Conservation (phyloP, 2,329 filamentous ascomycete species). For the Pseudopyrenochaeta lycopersici region DNA sequence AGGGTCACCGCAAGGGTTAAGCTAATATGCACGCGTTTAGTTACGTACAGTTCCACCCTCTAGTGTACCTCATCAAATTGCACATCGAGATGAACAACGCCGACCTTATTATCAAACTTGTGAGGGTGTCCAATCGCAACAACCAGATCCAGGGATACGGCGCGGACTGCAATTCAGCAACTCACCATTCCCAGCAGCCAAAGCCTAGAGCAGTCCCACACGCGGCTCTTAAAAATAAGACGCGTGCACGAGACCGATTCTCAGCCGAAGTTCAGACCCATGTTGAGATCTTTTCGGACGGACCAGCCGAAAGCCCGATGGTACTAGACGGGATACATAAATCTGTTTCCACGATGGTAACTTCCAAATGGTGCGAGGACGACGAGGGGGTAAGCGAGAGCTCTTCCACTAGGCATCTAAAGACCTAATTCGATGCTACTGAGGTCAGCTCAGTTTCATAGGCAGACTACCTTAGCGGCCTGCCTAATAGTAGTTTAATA, state of each 20-base stretch:
- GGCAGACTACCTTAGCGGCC: background rate
- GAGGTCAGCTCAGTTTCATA: too few species aligned
- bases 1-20: too few species aligned
- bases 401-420: too few species aligned
- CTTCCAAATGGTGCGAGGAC: conserved; percentile 1
- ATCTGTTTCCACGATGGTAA: conserved; percentile 1
- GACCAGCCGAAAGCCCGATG: background rate
- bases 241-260: background rate
- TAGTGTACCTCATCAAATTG: conserved; percentile 56
- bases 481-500: background rate
- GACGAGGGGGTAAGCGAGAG: background rate
- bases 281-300: conserved; percentile 1
- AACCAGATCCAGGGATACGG: background rate
- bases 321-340: conserved; percentile 4
- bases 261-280: background rate
- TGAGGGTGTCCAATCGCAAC: conserved; percentile 6
- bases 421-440: too few species aligned
- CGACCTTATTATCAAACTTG: conserved; percentile 31
- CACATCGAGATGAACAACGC: conserved; percentile 54
- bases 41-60: conserved; percentile 57
- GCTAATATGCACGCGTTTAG: conserved; percentile 7
- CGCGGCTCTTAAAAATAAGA: background rate
- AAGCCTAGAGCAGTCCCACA: background rate
- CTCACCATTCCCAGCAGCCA: background rate
- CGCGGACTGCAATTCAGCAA: background rate